These are phyloP conservation scores for Amylocarpus encephaloides DNA, from an alignment of 2,329 filamentous ascomycete species.

Conservation along the genomic window DNA sequence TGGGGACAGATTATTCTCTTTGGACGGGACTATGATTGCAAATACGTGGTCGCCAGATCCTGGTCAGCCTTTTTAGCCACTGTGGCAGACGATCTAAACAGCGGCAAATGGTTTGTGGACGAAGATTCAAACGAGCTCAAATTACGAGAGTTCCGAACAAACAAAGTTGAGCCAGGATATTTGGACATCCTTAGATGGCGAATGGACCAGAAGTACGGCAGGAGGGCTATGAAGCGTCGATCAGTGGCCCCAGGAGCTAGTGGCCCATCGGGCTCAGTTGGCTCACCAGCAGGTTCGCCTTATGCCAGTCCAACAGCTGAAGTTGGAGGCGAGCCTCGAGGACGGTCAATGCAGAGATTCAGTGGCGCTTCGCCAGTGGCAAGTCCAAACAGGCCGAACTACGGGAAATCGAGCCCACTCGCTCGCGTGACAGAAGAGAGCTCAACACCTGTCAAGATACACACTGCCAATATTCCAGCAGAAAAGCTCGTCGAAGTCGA, in stretches of 20 bases:
- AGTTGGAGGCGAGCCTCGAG: slow-evolving; percentile 51
- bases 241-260: slow-evolving; percentile 31
- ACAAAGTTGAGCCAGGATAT: slow-evolving; percentile 85
- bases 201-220: slow-evolving; percentile 88
- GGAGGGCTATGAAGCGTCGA: slow-evolving; percentile 44
- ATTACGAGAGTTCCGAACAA: slow-evolving; percentile 82
- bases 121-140: slow-evolving; percentile 90
- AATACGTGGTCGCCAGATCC: slow-evolving; percentile 90
- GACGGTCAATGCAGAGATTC: slow-evolving; percentile 65
- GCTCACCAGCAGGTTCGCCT: slow-evolving; percentile 47
- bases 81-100: slow-evolving; percentile 84
- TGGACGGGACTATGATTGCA: slow-evolving; percentile 95
- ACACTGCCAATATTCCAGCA: slow-evolving; percentile 20
- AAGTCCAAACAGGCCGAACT: slow-evolving; percentile 60
- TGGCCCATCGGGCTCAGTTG: slow-evolving; percentile 24
- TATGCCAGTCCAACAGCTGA: slow-evolving; percentile 62
- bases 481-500: slow-evolving; percentile 32
- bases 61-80: slow-evolving; percentile 83
- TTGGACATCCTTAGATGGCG: slow-evolving; percentile 94
- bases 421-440: slow-evolving; percentile 68
- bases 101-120: slow-evolving; percentile 85
- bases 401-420: slow-evolving; percentile 64
- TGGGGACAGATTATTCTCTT: slow-evolving; percentile 98
- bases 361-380: slow-evolving; percentile 56
- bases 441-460: slow-evolving; percentile 22